Percentiles rank a stretch among this genome's conserved stretches.
phyloP scores from a whole-genome alignment of 2,329 filamentous ascomycete genomes.

The Ophiostoma ulmi region DNA sequence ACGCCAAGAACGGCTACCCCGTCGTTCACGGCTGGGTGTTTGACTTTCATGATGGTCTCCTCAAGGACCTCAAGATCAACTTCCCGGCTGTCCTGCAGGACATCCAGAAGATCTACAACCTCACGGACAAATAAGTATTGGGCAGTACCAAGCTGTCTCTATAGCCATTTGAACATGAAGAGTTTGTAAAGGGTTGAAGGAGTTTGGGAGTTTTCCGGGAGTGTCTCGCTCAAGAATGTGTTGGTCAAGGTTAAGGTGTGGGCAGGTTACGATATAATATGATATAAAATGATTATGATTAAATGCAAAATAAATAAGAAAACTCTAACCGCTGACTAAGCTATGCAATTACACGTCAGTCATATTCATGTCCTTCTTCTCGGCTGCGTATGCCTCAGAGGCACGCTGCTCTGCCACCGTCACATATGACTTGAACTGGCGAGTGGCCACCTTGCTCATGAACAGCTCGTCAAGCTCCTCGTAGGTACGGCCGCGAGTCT shows the following conservation, averaged over 20 bases:
- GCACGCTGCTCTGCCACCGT: slow-evolving; percentile 21
- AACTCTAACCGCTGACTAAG: background rate
- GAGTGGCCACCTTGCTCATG: slow-evolving; percentile 17
- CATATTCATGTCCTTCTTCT: slow-evolving; percentile 17
- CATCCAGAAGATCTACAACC: slow-evolving; percentile 56
- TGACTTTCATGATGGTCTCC: slow-evolving; percentile 60
- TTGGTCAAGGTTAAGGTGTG: too few relatives aligned
- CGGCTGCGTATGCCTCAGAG: slow-evolving; percentile 19
- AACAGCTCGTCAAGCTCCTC: slow-evolving; percentile 22
- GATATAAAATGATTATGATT: background rate
- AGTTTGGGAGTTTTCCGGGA: background rate
- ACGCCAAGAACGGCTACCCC: slow-evolving; percentile 57
- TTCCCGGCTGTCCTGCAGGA: slow-evolving; percentile 47
- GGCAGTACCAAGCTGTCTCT: background rate
- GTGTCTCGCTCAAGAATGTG: too few relatives aligned
- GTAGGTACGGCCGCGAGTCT: slow-evolving; percentile 38
- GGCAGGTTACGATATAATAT: background rate
- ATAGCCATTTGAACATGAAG: too few relatives aligned
- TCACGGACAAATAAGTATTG: slow-evolving; percentile 17
- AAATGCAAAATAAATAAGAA: too few relatives aligned
- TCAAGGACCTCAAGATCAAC: slow-evolving; percentile 56
- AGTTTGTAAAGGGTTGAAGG: background rate
- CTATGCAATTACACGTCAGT: background rate
- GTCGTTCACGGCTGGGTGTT: slow-evolving; percentile 73
- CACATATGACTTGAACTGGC: slow-evolving; percentile 17